Conservation (phyloP, 345 rosid genomes). For the Bretschneidera sinensis region DNA sequence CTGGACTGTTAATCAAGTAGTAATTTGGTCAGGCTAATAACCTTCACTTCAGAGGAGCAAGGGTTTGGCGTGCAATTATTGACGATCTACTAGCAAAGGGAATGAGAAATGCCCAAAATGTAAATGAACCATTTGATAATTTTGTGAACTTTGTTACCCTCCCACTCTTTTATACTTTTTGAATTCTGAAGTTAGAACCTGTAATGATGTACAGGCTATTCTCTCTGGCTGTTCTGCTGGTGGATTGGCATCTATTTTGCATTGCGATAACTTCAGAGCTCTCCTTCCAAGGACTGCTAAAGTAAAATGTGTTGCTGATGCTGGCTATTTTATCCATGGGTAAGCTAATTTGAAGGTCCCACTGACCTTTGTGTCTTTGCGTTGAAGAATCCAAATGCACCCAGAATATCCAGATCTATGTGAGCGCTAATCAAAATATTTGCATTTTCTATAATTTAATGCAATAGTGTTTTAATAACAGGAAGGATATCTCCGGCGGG, state of each 20-base stretch:
- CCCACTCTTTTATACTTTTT: not conserved
- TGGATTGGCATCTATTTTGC: constrained; percentile 79
- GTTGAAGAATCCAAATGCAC: too few species aligned
- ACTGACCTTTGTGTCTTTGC: too few species aligned
- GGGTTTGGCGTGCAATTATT: constrained; percentile 63
- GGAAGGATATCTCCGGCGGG: constrained; percentile 74
- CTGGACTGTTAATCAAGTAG: not conserved
- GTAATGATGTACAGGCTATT: constrained; percentile 58
- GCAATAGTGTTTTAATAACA: constrained; percentile 27
- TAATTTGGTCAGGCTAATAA: constrained; percentile 51
- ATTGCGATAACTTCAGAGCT: constrained; percentile 71
- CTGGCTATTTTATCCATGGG: constrained; percentile 85
- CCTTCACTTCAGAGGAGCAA: constrained; percentile 79
- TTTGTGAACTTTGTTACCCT: not conserved
- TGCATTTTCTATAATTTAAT: constrained; percentile 9
- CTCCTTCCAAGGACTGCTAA: constrained; percentile 59
- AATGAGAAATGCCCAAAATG: constrained; percentile 78
- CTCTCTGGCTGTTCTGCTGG: constrained; percentile 98
- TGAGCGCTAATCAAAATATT: not conserved
- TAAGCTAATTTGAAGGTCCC: constrained; percentile 25
- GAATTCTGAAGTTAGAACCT: not conserved
- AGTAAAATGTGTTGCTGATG: constrained; percentile 92
- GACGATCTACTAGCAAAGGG: constrained; percentile 75
- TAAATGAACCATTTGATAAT: constrained; percentile 17
- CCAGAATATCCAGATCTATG: not conserved